A percentile compares a stretch with the other conserved stretches of the same genome.
Conservation (phyloP, 306 rosid species). For the Styphnolobium japonicum region DNA sequence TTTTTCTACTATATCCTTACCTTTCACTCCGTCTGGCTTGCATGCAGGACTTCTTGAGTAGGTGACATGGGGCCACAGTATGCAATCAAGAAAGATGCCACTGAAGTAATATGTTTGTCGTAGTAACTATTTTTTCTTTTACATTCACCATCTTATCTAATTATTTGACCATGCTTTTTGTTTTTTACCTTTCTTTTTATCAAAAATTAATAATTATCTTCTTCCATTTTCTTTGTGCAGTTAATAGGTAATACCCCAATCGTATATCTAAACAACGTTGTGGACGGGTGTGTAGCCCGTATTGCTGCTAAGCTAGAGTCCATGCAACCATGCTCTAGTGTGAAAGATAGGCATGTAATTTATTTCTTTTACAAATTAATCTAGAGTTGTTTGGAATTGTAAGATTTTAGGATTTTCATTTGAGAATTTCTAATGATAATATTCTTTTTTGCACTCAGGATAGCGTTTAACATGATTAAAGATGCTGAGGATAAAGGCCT, state of each 20-base stretch:
- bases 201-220: background rate
- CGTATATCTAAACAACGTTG: conserved; percentile 72
- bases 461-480: conserved; percentile 66
- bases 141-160: background rate
- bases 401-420: background rate
- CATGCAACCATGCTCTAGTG: conserved; percentile 81
- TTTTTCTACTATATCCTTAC: background rate
- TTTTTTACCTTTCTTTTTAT: background rate
- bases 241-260: conserved; percentile 80
- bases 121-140: background rate
- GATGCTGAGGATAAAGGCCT: conserved; percentile 76
- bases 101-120: conserved; percentile 43
- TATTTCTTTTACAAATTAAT: conserved; percentile 3
- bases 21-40: no score
- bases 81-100: conserved; percentile 57
- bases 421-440: background rate
- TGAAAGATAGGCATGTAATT: conserved; percentile 62
- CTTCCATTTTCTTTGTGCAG: conserved; percentile 35
- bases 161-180: background rate
- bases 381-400: background rate
- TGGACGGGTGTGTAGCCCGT: conserved; percentile 72
- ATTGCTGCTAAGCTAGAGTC: conserved; percentile 86
- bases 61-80: conserved; percentile 41
- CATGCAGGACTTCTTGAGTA: conserved; percentile 1
- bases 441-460: conserved; percentile 37